Base-by-base conservation (phyloP, 306 rosid genomes). In the Vigna radiata region DNA sequence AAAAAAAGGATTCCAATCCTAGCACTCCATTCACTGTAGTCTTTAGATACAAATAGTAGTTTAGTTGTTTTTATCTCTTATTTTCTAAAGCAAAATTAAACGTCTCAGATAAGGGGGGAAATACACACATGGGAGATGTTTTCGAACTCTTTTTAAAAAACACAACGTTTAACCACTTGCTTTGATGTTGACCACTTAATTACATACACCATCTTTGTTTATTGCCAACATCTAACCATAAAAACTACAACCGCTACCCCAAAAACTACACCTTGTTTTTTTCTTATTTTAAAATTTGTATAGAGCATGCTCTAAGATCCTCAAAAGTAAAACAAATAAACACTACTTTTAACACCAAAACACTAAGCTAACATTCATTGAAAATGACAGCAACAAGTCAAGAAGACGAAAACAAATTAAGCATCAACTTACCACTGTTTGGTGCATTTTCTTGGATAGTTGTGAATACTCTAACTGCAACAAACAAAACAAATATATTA, bases 391-490 rank as follows among this genome's bases (percentile, higher is more conserved):
- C 19, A n/a, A 76, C 12, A 52, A 72, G 31, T 76, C 27, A 65
- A 44, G 41, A 78, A 7, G 50, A 76, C 12, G 71, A 73, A 71
- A 53, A 50, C 43, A 62, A 17, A 33, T 50, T 53, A 70, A 55
- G 50, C 55, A 75, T 78, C 46, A 83, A 86, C 90, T 86, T 95
- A 95, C 97, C 98, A 43, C 94, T 92, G 74, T 29, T 78, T 15
- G 99, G 97, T 8, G 99, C 93, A 73, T 79, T 71, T 86, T 95
- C 97, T 86, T 95, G 99, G 77, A 95, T 83, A 87, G 89, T 90
- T 76, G 97, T 95, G 80, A 95, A 95, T 80, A 95, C 93, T 75
- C 98, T 88, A 84, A 89, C 99, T 95, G 90, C 87, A 85, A 85
- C 50, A 85, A 80, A 68, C 25, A 18, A 82, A 53, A 49, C 63